Base-by-base conservation (phyloP, 1,139 yeast genomes). In the Lodderomyces orthopsilosis region DNA sequence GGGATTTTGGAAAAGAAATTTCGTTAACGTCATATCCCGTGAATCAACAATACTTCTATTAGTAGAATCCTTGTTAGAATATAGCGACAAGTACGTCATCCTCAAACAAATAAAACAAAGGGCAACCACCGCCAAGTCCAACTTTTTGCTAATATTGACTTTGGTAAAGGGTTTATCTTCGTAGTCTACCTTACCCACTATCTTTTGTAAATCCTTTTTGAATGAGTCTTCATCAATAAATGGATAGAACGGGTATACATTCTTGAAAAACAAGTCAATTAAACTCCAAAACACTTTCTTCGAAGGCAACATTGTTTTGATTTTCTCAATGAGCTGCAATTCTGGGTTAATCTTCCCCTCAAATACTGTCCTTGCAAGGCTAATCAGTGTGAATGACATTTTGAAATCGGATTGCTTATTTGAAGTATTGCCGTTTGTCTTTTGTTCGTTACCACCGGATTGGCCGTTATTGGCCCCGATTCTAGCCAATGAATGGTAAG, bases 101-200 rank as follows among this genome's bases (percentile, higher is more conserved):
- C 71, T 54, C 37, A 67, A 44, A 8, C 66, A 41, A 18, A 62
- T 52, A 10, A 67, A 51, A 27, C 66, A 51, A 4, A 58, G 53
- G 0, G 73, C 71, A 26, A 66, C 42, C 22, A 51, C 45, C 2
- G 71, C 70, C 39, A 65, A 58, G 46, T 68, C 73, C 35, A 63
- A 44, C 32, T 63, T 56, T 32, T 53, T 58, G 34, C 54, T 65
- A 18, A 67, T 49, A 35, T 57, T 50, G 19, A 62, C 41, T 40
- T 37, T 39, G 24, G 38, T 42, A 28, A 49, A 43, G 8, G 54
- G 41, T 6, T 39, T 43, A n/a, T 53, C 53, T 6, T 50, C 56
- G 35, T 50, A 54, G 7, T 53, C 49, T 19, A 52, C 53, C 0
- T 63, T 56, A 0, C 71, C 73, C 19, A 68, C 45, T 5, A 66